These are phyloP conservation scores for Pseudohyphozyma bogoriensis DNA, from an alignment of 768 basidiomycete species.

Conservation along the genomic window DNA sequence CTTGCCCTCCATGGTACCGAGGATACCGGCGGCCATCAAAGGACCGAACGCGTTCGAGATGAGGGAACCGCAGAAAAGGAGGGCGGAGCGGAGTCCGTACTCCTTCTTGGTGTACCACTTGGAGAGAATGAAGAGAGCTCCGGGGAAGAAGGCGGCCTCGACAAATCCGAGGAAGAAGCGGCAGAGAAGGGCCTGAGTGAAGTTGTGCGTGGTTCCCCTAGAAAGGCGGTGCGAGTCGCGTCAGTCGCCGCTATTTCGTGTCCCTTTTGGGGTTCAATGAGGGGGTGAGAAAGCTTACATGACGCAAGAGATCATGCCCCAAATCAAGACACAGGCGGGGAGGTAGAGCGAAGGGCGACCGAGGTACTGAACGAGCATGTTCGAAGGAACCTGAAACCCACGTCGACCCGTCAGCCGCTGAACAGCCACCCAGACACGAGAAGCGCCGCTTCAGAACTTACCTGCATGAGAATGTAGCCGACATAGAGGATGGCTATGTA, in stretches of 20 bases:
- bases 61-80: slow-evolving; percentile 49
- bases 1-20: slow-evolving; percentile 59
- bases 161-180: slow-evolving; percentile 59
- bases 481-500: slow-evolving; percentile 7
- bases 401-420: neutral
- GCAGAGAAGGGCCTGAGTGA: slow-evolving; percentile 40
- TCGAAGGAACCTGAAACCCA: slow-evolving; percentile 29
- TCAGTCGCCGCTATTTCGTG: neutral
- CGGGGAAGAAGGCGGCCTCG: slow-evolving; percentile 39
- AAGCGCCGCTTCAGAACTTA: neutral
- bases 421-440: neutral
- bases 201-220: slow-evolving; percentile 45
- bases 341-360: slow-evolving; percentile 38
- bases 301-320: slow-evolving; percentile 44
- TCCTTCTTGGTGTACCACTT: slow-evolving; percentile 67
- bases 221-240: slow-evolving; percentile 38
- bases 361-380: slow-evolving; percentile 35
- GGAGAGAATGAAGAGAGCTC: slow-evolving; percentile 45
- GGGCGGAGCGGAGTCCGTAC: slow-evolving; percentile 57
- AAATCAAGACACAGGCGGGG: slow-evolving; percentile 42
- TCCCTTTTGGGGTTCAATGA: too few species aligned
- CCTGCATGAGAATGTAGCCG: slow-evolving; percentile 28
- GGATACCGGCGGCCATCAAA: slow-evolving; percentile 64
- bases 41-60: slow-evolving; percentile 75
- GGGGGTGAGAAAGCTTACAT: too few species aligned